Evolutionary conservation across 192 early-diverging fungal species (phyloP).

Genomic region (Entomortierella lignicola): DNA sequence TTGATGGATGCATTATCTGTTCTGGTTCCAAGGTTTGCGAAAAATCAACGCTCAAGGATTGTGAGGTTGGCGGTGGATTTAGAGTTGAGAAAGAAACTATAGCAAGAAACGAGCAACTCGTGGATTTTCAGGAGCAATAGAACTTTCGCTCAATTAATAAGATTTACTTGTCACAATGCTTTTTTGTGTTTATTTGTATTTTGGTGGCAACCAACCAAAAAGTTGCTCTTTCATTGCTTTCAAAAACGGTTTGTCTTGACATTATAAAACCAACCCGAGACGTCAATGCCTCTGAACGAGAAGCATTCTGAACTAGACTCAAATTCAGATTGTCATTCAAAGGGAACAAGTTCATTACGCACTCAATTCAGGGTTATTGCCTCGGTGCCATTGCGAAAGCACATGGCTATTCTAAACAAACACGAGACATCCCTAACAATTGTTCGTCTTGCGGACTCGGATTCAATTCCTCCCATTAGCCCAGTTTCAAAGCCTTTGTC

Average conservation of each 20-base stretch:
- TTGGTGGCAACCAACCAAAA: constrained; percentile 1
- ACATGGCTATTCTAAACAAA: constrained; percentile 22
- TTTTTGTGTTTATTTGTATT: neutral
- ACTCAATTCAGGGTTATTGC: constrained; percentile 18
- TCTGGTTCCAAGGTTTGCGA: constrained; percentile 81
- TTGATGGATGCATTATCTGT: constrained; percentile 91
- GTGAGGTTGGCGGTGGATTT: constrained; percentile 80
- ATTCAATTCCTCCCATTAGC: neutral
- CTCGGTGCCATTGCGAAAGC: constrained; percentile 16
- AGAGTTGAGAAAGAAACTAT: constrained; percentile 72
- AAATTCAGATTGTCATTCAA: neutral
- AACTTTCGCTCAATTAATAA: too few relatives aligned
- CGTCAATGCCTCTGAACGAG: constrained; percentile 17
- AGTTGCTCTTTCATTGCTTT: too few relatives aligned
- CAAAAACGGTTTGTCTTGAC: neutral
- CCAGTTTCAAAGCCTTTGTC: neutral
- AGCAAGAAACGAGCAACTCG: constrained; percentile 60
- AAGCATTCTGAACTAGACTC: neutral
- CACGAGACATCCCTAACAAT: constrained; percentile 3
- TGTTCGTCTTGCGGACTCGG: neutral
- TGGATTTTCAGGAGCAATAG: constrained; percentile 52
- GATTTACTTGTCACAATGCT: too few relatives aligned
- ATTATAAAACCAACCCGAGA: neutral
- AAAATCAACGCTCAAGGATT: constrained; percentile 85
- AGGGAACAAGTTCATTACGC: neutral